Percentiles rank a stretch among this genome's conserved stretches.
Conservation (phyloP, 176 grass and related monocot genomes). For the Phragmites australis region DNA sequence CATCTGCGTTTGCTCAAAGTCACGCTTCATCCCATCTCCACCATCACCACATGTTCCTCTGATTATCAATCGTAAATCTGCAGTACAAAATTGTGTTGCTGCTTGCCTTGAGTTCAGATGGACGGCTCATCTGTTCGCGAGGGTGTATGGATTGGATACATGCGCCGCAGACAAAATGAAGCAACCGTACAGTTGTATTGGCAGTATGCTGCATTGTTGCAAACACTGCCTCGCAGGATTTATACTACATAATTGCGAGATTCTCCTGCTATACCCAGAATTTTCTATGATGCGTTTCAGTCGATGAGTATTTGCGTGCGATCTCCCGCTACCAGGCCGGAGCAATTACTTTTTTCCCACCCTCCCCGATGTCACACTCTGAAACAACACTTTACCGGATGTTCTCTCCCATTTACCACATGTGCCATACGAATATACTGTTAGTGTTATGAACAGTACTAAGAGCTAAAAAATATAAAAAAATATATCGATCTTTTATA, state of each 20-base stretch:
- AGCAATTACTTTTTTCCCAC: no score
- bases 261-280: background rate
- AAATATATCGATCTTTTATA: no score
- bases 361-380: no score
- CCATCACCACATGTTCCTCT: conserved; percentile 5
- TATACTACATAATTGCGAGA: background rate
- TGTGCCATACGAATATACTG: no score
- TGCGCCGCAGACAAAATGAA: background rate
- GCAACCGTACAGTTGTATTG: background rate
- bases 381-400: no score
- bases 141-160: background rate
- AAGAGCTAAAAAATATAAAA: no score
- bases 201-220: background rate
- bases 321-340: no score
- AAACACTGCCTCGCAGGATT: conserved; percentile 2
- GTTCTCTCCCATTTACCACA: no score
- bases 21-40: background rate
- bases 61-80: background rate
- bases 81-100: background rate
- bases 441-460: no score
- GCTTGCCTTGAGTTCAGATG: background rate
- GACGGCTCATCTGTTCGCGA: background rate
- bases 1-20: background rate
- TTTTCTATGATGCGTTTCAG: background rate
- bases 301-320: background rate